These are phyloP conservation scores for Coprinellus micaceus DNA, from an alignment of 768 basidiomycete genomes.

Conservation along the genomic window DNA sequence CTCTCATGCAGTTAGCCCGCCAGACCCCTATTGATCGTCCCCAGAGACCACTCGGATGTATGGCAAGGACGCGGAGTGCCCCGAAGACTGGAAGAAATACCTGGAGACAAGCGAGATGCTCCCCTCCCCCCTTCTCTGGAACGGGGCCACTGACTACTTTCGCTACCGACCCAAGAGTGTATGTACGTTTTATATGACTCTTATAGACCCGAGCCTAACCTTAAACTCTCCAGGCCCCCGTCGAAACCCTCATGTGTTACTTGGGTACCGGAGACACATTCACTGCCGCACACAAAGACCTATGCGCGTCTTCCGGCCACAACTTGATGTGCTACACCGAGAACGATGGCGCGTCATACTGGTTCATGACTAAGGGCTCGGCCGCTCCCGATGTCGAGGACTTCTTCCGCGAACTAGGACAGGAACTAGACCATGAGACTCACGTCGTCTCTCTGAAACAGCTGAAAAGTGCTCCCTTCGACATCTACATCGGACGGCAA, in stretches of 20 bases:
- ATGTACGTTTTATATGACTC: slow-evolving; percentile 14
- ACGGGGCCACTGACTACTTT: slow-evolving; percentile 54
- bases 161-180: slow-evolving; percentile 52
- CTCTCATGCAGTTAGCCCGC: background rate
- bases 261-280: slow-evolving; percentile 79
- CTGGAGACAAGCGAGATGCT: slow-evolving; percentile 44
- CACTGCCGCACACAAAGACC: slow-evolving; percentile 82
- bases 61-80: slow-evolving; percentile 76
- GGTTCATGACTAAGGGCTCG: slow-evolving; percentile 78
- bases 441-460: slow-evolving; percentile 62
- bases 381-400: slow-evolving; percentile 50
- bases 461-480: slow-evolving; percentile 61
- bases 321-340: slow-evolving; percentile 86
- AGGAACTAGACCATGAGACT: slow-evolving; percentile 72
- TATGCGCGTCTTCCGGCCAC: slow-evolving; percentile 80
- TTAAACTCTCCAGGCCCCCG: slow-evolving; percentile 38
- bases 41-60: slow-evolving; percentile 50
- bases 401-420: slow-evolving; percentile 54
- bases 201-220: background rate
- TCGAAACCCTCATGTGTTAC: slow-evolving; percentile 86
- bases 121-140: slow-evolving; percentile 50
- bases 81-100: slow-evolving; percentile 62
- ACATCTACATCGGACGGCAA: slow-evolving; percentile 69
- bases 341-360: slow-evolving; percentile 66
- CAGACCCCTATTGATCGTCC: slow-evolving; percentile 34